These are phyloP conservation scores for Mariannaea sp. DNA, from an alignment of 2,329 filamentous ascomycete genomes.

Conservation along the genomic window DNA sequence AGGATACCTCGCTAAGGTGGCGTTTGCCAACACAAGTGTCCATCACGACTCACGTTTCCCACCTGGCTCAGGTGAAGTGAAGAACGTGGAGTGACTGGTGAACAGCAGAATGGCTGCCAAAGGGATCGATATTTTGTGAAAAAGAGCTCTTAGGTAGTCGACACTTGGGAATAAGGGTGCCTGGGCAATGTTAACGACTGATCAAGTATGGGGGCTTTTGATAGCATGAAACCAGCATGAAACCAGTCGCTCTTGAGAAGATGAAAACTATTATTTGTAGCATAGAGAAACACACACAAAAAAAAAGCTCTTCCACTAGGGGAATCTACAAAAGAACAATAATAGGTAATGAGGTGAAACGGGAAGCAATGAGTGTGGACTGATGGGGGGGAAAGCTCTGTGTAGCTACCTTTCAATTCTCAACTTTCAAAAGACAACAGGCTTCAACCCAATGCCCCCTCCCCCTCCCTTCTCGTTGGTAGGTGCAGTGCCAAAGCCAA, in stretches of 20 bases:
- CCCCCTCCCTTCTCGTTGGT: no score
- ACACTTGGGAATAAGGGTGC: not conserved
- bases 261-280: no score
- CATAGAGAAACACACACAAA: not conserved
- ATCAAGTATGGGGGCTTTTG: not conserved
- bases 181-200: not conserved
- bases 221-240: no score
- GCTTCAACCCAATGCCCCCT: not conserved
- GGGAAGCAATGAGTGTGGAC: not conserved
- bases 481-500: not conserved
- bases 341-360: not conserved
- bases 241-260: no score
- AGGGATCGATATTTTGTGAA: not conserved
- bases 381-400: not conserved
- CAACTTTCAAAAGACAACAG: not conserved
- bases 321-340: no score
- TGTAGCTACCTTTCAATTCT: not conserved
- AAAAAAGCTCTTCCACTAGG: no score
- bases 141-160: not conserved
- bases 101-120: no score
- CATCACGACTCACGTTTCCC: slow-evolving; percentile 18
- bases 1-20: slow-evolving; percentile 28
- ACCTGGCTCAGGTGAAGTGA: not conserved
- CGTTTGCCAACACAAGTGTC: slow-evolving; percentile 31
- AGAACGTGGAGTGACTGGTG: no score